Conservation (phyloP, 345 rosid genomes). For the Citropsis articulata region DNA sequence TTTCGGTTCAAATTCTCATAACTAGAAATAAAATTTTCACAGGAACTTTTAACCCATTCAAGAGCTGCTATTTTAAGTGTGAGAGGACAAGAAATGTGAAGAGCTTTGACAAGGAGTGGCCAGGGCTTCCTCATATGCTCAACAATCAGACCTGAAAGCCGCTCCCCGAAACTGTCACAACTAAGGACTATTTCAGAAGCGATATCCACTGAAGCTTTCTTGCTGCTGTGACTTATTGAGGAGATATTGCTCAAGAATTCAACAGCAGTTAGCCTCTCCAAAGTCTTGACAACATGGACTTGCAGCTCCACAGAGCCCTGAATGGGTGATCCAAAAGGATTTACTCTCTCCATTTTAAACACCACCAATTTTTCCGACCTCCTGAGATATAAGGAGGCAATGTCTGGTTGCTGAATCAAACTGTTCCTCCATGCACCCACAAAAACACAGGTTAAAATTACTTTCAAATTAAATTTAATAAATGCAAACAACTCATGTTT, state of each 20-base stretch:
- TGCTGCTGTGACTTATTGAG: slow-evolving; percentile 28
- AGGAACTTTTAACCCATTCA: slow-evolving; percentile 67
- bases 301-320: slow-evolving; percentile 60
- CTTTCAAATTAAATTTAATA: slow-evolving; percentile 86
- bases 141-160: slow-evolving; percentile 35
- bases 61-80: slow-evolving; percentile 61
- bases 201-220: slow-evolving; percentile 26
- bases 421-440: slow-evolving; percentile 39
- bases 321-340: slow-evolving; percentile 58
- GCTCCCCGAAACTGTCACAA: slow-evolving; percentile 21
- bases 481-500: slow-evolving; percentile 62
- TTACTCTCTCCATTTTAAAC: slow-evolving; percentile 59
- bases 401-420: slow-evolving; percentile 54
- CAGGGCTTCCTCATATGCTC: slow-evolving; percentile 59
- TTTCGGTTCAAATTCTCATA: slow-evolving; percentile 33
- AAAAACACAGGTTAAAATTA: slow-evolving; percentile 58
- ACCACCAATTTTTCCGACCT: slow-evolving; percentile 64
- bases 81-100: slow-evolving; percentile 60
- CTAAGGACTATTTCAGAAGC: slow-evolving; percentile 31
- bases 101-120: slow-evolving; percentile 49
- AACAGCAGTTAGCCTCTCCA: slow-evolving; percentile 61
- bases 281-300: slow-evolving; percentile 51
- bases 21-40: slow-evolving; percentile 51
- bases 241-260: slow-evolving; percentile 61
- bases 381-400: slow-evolving; percentile 55